Base-by-base conservation (phyloP, 192 early-diverging fungal species). In the Linnemannia elongata region DNA sequence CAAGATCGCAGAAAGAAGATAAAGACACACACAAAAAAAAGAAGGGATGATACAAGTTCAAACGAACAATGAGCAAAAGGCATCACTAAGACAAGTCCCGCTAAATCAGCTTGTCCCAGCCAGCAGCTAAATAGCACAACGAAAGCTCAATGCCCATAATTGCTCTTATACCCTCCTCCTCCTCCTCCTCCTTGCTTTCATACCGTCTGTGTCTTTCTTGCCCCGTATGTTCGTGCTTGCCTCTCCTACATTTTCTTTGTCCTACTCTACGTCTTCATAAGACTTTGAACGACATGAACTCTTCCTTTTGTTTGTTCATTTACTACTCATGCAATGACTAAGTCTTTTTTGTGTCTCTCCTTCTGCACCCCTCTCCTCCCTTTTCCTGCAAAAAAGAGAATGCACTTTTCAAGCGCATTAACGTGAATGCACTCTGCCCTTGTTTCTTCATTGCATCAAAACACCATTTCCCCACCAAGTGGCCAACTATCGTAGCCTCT, bases 281-380 rank as follows among this genome's bases (percentile, higher is more conserved):
- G 30, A 27, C n/a, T 24, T 30, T 66, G 60, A 35, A 66, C 60
- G 60, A 30, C n/a, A 13, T 30, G 60, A 66, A 27, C 60, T 15
- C 0, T 27, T 60, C 6, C 24, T 27, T 20, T 52, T 18, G 17
- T 52, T 52, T 52, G 49, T 52, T 52, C 49, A 52, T 52, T 66
- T 66, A 66, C 60, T 66, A 33, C 27, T 66, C 60, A 66, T 66
- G 60, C 60, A 33, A 66, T 66, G 60, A 66, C 60, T 52, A 66
- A 66, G 60, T 66, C 30, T 33, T 22, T 22, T 52, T 18, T 52
- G 49, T 52, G 49, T 52, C 17, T 52, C 49, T 33, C 35, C 60
- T 24, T 60, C 55, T 24, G 52, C 55, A 22, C 7, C 7, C 24
- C 22, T 30, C n/a, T 39, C 38, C 55, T 27, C n/a, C 12, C 0